Conservation (phyloP, 2,329 filamentous ascomycete genomes). For the Geosmithia flava region DNA sequence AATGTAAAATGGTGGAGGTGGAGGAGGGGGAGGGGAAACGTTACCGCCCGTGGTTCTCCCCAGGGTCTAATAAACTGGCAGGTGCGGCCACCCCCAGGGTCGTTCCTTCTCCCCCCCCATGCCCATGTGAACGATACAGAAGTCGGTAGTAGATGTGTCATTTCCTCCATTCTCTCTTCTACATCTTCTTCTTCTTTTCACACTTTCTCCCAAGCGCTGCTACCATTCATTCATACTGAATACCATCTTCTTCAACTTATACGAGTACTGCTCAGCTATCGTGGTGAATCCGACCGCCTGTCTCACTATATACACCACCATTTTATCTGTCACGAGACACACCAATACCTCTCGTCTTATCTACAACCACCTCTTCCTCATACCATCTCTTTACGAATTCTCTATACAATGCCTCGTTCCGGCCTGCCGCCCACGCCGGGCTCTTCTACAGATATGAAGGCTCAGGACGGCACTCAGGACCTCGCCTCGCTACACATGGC, state of each 20-base stretch:
- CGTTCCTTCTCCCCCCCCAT: background rate
- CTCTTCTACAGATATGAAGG: conserved; percentile 68
- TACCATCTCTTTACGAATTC: background rate
- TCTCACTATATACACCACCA: background rate
- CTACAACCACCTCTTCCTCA: too few species aligned
- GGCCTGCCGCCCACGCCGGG: conserved; percentile 57
- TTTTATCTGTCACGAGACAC: background rate
- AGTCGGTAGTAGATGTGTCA: background rate
- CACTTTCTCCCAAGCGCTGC: too few species aligned
- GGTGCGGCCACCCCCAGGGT: background rate
- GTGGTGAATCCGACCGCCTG: too few species aligned
- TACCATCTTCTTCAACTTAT: background rate
- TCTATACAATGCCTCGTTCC: conserved; percentile 1
- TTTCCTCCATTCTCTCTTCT: background rate
- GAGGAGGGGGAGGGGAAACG: too few species aligned
- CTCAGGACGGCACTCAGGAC: conserved; percentile 52
- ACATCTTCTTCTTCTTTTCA: too few species aligned
- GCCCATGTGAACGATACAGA: background rate
- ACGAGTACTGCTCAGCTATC: background rate
- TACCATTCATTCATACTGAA: too few species aligned
- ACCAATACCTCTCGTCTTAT: too few species aligned
- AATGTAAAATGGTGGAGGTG: background rate
- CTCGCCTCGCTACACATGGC: conserved; percentile 51
- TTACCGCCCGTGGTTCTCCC: too few species aligned
- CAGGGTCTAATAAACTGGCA: background rate